Evolutionary conservation across 2,329 filamentous ascomycete genomes (phyloP), one percentile per base, ranked within the genome.

Genomic region (Sarocladium oryzae): DNA sequence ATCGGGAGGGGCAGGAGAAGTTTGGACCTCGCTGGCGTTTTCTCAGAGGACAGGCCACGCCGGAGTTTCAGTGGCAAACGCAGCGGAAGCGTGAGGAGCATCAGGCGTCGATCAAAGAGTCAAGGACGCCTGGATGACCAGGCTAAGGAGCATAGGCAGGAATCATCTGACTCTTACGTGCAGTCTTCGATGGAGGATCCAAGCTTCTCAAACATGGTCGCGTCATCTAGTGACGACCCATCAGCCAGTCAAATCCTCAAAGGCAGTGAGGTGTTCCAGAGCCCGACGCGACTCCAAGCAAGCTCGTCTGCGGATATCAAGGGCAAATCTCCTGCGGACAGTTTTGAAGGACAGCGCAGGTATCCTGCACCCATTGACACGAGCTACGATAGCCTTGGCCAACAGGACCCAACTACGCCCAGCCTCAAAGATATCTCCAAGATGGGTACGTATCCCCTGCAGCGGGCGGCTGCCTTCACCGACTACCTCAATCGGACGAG

Each of bases 241-340:
- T 95, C 91, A 3, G 92, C 88, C 2, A 97, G 92, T 63, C 90
- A 96, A 66, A 96, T 97, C 33, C 71, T 99, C 8, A 80, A 82
- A 50, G 83, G 88, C 30, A 96, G 90, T 58, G 89, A 93, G 58
- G 86, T 96, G 8, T 97, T 99, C 61, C 84, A 87, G 57, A 85
- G 84, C 23, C 89, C 89, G 20, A 36, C 50, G 2, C 15, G 24
- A 26, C 30, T 51, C 13, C 52, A 50, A 9, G 23, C 52, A 36
- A 40, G 24, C 26, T 28, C 21, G 10, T 49, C 49, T 16, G 41
- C 13, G 6, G 50, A 50, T 4, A 24, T 21, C 5, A 54, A 49
- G 30, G 40, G 43, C 18, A 52, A 51, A 35, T 45, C 33, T 33
- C 43, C 21, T n/a, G 21, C 21, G 36, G 35, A 16, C 9, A 50